Conservation (phyloP, 768 basidiomycete species). For the Tylopilus cervinicoccineus region DNA sequence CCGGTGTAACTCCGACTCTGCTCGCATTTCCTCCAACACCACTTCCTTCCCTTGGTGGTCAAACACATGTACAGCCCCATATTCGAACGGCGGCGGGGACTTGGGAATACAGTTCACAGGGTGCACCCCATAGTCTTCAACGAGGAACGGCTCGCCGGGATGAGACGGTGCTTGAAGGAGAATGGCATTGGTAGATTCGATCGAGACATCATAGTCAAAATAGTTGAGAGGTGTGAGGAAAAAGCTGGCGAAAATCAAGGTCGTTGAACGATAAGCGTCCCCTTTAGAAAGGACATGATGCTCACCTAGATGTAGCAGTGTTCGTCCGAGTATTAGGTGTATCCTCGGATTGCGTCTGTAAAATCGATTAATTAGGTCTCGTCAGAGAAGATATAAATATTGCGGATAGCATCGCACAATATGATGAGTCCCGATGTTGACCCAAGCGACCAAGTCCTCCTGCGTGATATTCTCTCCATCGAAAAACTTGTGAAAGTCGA, state of each 20-base stretch:
- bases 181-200: slow-evolving; percentile 54
- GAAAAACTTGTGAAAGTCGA: slow-evolving; percentile 62
- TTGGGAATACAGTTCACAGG: slow-evolving; percentile 37
- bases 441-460: slow-evolving; percentile 62
- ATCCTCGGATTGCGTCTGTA: slow-evolving; percentile 59
- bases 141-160: slow-evolving; percentile 37
- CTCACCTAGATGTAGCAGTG: slow-evolving; percentile 48
- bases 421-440: slow-evolving; percentile 67
- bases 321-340: slow-evolving; percentile 58
- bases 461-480: slow-evolving; percentile 61
- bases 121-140: slow-evolving; percentile 52
- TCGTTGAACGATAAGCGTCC: not conserved
- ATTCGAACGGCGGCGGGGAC: slow-evolving; percentile 37
- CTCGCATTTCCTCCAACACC: slow-evolving; percentile 38
- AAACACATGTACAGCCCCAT: slow-evolving; percentile 32
- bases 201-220: slow-evolving; percentile 59
- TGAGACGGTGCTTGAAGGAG: slow-evolving; percentile 38
- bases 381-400: not conserved
- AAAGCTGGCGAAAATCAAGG: slow-evolving; percentile 36
- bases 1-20: slow-evolving; percentile 37
- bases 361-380: not conserved
- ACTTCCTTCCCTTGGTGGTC: slow-evolving; percentile 34
- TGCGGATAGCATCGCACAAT: slow-evolving; percentile 31
- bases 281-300: not conserved
- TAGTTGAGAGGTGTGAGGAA: slow-evolving; percentile 60